Base-by-base conservation (phyloP, 495 filamentous ascomycete genomes). In the Usnea hakonensis region DNA sequence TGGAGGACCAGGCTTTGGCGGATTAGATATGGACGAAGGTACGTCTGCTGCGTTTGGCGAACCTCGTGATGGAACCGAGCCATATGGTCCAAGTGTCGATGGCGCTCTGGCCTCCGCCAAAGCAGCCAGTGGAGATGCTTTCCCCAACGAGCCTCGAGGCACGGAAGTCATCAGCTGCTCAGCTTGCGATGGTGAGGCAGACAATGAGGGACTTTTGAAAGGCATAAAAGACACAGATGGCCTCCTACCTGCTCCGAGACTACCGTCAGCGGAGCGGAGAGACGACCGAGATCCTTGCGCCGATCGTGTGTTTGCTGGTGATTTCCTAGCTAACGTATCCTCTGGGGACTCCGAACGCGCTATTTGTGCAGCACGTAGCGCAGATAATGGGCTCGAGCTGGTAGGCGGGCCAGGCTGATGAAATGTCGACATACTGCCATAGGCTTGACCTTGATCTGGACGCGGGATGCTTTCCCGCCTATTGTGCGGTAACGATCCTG, bases 161-260 rank as follows among this genome's bases (percentile, higher is more conserved):
- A 87, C 93, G 19, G 75, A 73, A 11, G 77, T 77, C 3, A 81
- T 71, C 17, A 76, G 74, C 46, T 75, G 75, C 48, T 85, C 84
- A 21, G 73, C 70, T 40, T 83, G 74, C 10, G 84, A 83, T 10
- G 94, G 94, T 13, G 93, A 97, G n/a, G 89, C 88, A 19, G 91
- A 95, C 21, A 98, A 80, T 23, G 93, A 91, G 11, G 91, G 90
- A 9, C 92, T 90, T 75, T 97, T 98, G 75, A 98, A 98, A 1
- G 93, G 88, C 69, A 91, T 89, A 70, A 96, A 96, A 3, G 92
- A 96, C 19, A 96, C 82, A 0, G 92, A 97, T 13, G 90, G 83
- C n/a, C 92, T 85, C 64, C 89, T 80, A 54, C 82, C 75, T 32
- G 82, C 73, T 64, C 68, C 85, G 68, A 73, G 78, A 57, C 60